A percentile compares a stretch with the other conserved stretches of the same genome.
Conservation (phyloP, 805 yeast genomes). For the Cyberlindnera japonica region DNA sequence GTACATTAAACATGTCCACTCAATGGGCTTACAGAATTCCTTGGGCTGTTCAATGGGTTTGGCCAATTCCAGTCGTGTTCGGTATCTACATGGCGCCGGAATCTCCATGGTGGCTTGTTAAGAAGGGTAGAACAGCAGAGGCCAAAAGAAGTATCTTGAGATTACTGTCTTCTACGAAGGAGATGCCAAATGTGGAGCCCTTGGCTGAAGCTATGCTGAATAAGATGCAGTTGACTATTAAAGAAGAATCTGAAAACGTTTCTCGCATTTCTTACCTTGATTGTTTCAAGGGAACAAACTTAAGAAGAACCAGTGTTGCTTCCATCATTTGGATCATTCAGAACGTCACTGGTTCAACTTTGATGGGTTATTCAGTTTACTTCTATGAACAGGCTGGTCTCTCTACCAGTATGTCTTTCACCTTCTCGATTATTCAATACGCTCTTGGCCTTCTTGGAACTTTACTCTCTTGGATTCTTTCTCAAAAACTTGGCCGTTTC, state of each 20-base stretch:
- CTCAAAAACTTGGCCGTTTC: conserved; percentile 31
- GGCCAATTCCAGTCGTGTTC: conserved; percentile 28
- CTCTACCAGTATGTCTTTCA: conserved; percentile 38
- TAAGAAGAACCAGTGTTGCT: conserved; percentile 41
- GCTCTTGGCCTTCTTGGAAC: conserved; percentile 33
- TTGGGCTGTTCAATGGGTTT: conserved; percentile 29
- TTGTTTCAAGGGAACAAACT: conserved; percentile 42
- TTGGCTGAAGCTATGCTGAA: conserved; percentile 33
- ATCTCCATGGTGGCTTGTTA: conserved; percentile 45
- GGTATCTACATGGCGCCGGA: conserved; percentile 41
- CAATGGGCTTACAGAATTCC: conserved; percentile 36
- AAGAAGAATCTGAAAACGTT: conserved; percentile 25
- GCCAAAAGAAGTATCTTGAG: conserved; percentile 32
- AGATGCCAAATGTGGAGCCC: conserved; percentile 16
- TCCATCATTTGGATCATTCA: conserved; percentile 42
- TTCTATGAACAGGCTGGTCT: conserved; percentile 49
- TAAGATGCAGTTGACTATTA: conserved; percentile 31
- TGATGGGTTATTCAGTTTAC: conserved; percentile 45
- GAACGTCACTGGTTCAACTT: conserved; percentile 44
- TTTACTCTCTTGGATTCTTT: conserved; percentile 31
- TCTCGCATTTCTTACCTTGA: conserved; percentile 34
- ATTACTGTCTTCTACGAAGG: conserved; percentile 9
- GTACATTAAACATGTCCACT: conserved; percentile 11
- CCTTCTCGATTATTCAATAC: conserved; percentile 35
- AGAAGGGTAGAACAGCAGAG: conserved; percentile 31